Conservation (phyloP, 2,329 filamentous ascomycete species). For the Venturia nashicola region DNA sequence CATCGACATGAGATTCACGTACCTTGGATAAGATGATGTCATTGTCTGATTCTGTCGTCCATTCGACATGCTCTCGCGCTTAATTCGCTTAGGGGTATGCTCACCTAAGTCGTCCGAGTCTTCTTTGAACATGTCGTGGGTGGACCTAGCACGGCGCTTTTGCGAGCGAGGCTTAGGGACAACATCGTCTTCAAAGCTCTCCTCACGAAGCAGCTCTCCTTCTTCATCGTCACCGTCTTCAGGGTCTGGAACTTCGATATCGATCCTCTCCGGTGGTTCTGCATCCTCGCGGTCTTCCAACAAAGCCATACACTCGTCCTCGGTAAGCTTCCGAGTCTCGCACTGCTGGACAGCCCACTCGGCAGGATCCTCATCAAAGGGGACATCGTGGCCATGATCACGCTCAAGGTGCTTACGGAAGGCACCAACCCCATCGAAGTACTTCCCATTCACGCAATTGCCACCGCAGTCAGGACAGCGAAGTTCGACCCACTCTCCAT, state of each 20-base stretch:
- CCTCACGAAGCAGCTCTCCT: background rate
- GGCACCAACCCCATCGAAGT: background rate
- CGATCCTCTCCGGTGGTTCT: background rate
- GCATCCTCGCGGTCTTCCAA: background rate
- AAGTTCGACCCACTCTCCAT: conserved; percentile 3
- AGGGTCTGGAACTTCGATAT: background rate
- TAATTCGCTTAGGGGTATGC: background rate
- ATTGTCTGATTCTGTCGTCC: background rate
- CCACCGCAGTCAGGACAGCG: conserved; percentile 3
- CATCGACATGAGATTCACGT: background rate
- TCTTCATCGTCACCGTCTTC: background rate
- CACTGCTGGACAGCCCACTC: background rate
- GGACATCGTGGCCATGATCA: background rate
- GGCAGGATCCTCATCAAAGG: background rate
- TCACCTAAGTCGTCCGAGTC: background rate
- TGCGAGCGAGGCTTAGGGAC: background rate
- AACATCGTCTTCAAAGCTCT: background rate
- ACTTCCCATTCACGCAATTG: background rate
- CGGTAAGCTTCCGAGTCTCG: background rate
- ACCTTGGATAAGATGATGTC: background rate
- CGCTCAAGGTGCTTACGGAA: background rate
- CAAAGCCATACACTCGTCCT: background rate
- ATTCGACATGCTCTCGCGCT: background rate
- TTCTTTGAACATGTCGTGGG: background rate
- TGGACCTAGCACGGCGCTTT: background rate